phyloP scores from a whole-genome alignment of 2,329 filamentous ascomycete species.

The Dothideomycetes sp. region DNA sequence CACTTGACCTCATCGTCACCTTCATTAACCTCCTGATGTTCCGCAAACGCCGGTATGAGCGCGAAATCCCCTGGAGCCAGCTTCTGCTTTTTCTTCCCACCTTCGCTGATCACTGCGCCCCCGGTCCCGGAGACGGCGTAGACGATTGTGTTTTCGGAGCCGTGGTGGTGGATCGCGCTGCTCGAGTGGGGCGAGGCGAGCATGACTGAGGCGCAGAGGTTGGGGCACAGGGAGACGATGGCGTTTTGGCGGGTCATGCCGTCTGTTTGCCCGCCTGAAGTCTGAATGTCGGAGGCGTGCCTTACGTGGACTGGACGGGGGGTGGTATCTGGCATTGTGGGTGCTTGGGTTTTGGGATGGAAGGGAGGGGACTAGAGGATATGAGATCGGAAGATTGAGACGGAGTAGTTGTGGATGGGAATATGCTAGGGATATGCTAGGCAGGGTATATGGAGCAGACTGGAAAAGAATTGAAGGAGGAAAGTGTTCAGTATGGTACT shows the following conservation, averaged over 20 bases:
- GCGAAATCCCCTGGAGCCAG: conserved; percentile 57
- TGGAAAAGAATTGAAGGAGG: too few species aligned
- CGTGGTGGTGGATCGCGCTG: conserved; percentile 58
- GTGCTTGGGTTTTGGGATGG: conserved; percentile 5
- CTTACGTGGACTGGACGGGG: conserved; percentile 39
- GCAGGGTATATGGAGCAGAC: too few species aligned
- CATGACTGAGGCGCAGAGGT: conserved; percentile 37
- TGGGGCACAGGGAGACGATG: conserved; percentile 25
- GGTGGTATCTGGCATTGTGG: background rate
- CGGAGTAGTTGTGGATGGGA: too few species aligned
- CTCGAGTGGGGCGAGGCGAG: conserved; percentile 51
- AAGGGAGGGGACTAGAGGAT: conserved; percentile 2
- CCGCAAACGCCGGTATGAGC: conserved; percentile 56
- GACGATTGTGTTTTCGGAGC: conserved; percentile 60
- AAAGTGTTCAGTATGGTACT: too few species aligned
- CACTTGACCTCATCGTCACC: conserved; percentile 52
- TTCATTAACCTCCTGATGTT: conserved; percentile 61
- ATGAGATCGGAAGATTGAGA: too few species aligned
- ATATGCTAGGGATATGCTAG: too few species aligned
- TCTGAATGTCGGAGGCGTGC: conserved; percentile 34
- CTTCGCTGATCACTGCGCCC: conserved; percentile 49
- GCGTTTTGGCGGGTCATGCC: conserved; percentile 43
- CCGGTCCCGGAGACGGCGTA: conserved; percentile 52
- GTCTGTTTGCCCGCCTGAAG: conserved; percentile 34
- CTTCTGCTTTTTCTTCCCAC: conserved; percentile 45